Evolutionary conservation across 2,329 filamentous ascomycete species (phyloP), one percentile per base, ranked within the genome.

Genomic region (Camillea tinctor): DNA sequence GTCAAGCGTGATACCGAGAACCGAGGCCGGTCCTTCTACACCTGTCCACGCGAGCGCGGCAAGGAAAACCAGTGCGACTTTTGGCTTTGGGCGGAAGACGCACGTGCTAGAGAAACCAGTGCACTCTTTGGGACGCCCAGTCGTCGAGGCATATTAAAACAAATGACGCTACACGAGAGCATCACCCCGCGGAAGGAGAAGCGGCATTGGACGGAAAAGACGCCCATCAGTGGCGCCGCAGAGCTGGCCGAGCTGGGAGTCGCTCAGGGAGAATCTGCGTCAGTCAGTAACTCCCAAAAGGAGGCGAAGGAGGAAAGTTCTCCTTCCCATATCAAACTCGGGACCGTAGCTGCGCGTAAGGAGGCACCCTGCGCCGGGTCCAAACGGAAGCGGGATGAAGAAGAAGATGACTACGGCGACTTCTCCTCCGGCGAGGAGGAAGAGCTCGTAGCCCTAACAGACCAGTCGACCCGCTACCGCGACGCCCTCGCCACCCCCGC

Each of bases 1-100:
- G 79, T 81, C 3, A 82, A 77, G 63, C 84, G 81, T 65, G 75
- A 80, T 50, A 76, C 77, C 3, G 67, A 70, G 26, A 86, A 86
- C 64, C 74, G 81, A 54, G 82, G 82, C n/a, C 73, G 74, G 60
- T 77, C 76, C 71, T 84, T 86, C 72, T 84, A 83, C 60, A 79
- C 76, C 2, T 87, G 84, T 64, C 81, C 82, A 66, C 75, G 77
- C 57, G 66, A 74, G n/a, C 71, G 72, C 26, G 66, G 74, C n/a
- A 62, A 66, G 55, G 74, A 76, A 21, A 73, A 75, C 50, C 70
- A 76, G 23, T 88, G 85, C 66, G 75, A 75, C 0, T 85, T 88
- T 72, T 88, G 86, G 64, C 71, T 88, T 0, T 87, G 84, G 82
- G 76, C 81, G 7, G 78, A 83, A 15, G 79, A 85, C 50, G 84